phyloP scores from a whole-genome alignment of 306 rosid genomes.

The Medicago ruthenica region DNA sequence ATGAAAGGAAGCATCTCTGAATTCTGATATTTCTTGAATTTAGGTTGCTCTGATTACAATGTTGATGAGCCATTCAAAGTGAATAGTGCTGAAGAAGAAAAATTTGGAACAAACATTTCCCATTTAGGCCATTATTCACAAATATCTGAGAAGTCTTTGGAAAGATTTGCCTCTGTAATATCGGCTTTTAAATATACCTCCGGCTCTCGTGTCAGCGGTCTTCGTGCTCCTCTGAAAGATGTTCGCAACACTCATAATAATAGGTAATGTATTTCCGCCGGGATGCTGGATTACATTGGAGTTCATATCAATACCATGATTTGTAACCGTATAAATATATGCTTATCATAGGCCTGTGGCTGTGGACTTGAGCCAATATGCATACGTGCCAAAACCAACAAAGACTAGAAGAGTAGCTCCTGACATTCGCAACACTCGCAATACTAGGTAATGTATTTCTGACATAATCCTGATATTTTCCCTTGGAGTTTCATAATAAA shows the following conservation, averaged over 20 bases:
- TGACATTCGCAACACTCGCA: conserved; percentile 54
- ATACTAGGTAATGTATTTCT: conserved; percentile 54
- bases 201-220: conserved; percentile 94
- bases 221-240: conserved; percentile 86
- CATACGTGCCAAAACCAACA: conserved; percentile 54
- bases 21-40: conserved; percentile 36
- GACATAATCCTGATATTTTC: conserved; percentile 32
- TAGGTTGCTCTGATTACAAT: conserved; percentile 48
- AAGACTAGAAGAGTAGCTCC: conserved; percentile 52
- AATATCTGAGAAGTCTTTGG: conserved; percentile 85
- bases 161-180: conserved; percentile 74
- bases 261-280: conserved; percentile 51
- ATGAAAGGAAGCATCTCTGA: conserved; percentile 31
- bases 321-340: conserved; percentile 30
- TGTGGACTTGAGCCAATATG: conserved; percentile 59
- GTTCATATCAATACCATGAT: conserved; percentile 29
- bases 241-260: conserved; percentile 55
- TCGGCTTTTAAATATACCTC: conserved; percentile 70
- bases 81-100: conserved; percentile 45
- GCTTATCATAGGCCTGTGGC: conserved; percentile 50
- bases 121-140: conserved; percentile 73
- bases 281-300: conserved; percentile 37
- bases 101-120: conserved; percentile 84
- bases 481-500: conserved; percentile 30
- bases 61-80: conserved; percentile 40